A percentile compares a stretch with the other conserved stretches of the same genome.
Conservation (phyloP, 1,284 basidiomycete genomes). For the Sporisorium iseilematis-ciliati region DNA sequence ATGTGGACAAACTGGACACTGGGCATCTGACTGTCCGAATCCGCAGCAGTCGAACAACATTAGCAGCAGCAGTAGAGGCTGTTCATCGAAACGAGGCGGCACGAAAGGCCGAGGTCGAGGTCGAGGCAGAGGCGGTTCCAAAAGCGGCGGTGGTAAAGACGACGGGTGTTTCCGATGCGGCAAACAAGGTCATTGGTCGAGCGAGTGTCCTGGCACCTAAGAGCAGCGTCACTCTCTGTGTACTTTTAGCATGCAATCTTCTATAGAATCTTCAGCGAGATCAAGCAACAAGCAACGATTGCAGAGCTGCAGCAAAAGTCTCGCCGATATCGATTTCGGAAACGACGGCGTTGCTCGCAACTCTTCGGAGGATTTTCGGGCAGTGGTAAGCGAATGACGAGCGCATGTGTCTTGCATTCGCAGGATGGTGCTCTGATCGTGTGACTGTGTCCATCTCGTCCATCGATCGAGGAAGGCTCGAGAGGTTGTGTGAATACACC, state of each 20-base stretch:
- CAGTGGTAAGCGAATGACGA: background rate
- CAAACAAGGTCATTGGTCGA: conserved; percentile 64
- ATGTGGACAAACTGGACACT: conserved; percentile 48
- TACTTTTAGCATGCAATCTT: conserved; percentile 6
- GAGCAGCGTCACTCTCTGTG: background rate
- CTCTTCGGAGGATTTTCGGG: background rate
- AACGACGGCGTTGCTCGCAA: background rate
- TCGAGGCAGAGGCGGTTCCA: conserved; percentile 9
- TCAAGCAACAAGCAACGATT: background rate
- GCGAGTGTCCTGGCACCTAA: conserved; percentile 55
- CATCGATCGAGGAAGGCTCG: no score
- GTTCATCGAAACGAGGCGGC: background rate
- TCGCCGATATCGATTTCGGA: conserved; percentile 8
- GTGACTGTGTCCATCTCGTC: no score
- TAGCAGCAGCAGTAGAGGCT: conserved; percentile 9
- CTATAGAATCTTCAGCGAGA: background rate
- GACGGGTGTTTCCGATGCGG: conserved; percentile 42
- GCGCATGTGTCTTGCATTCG: background rate
- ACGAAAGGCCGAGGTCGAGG: conserved; percentile 6
- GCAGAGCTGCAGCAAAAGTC: background rate
- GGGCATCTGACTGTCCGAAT: conserved; percentile 32
- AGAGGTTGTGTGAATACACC: no score
- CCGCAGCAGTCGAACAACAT: conserved; percentile 10
- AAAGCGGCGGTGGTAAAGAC: conserved; percentile 20
- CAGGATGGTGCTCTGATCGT: background rate